These are phyloP conservation scores for Margaritispora aquatica DNA, from an alignment of 495 filamentous ascomycete species.

Conservation along the genomic window DNA sequence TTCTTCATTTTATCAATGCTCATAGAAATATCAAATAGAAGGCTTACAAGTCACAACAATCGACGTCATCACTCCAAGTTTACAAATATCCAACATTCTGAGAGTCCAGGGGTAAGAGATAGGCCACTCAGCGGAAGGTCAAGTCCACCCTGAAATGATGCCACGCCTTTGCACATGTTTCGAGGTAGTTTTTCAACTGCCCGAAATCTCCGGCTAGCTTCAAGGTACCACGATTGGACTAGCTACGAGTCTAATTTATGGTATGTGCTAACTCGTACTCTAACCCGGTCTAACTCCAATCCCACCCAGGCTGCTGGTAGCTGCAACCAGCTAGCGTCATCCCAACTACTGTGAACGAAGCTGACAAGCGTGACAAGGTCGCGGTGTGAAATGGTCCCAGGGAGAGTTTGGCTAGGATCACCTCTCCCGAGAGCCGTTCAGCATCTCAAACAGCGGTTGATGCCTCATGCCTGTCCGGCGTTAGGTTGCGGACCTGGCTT, in stretches of 20 bases:
- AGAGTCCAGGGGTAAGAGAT: too few relatives aligned
- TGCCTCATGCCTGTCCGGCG: not conserved
- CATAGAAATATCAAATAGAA: too few relatives aligned
- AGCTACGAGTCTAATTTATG: not conserved
- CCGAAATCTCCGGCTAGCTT: not conserved
- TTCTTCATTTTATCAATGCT: too few relatives aligned
- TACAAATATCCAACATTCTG: too few relatives aligned
- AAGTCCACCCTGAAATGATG: not conserved
- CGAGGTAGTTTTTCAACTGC: not conserved
- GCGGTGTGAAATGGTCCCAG: too few relatives aligned
- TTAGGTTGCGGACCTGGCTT: not conserved
- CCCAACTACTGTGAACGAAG: not conserved
- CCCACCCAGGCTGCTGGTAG: not conserved
- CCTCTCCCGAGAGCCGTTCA: conserved; percentile 7
- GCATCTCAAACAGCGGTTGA: conserved; percentile 7
- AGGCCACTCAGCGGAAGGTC: not conserved
- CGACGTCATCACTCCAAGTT: too few relatives aligned
- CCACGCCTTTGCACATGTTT: not conserved
- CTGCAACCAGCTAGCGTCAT: not conserved
- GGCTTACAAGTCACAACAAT: too few relatives aligned
- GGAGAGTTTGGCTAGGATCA: conserved; percentile 10
- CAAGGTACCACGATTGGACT: not conserved
- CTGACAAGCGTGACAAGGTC: not conserved
- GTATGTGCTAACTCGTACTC: too few relatives aligned
- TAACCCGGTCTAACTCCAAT: too few relatives aligned